These are phyloP conservation scores for Magnusiomyces clavatus DNA, from an alignment of 1,139 yeast genomes.

Conservation along the genomic window DNA sequence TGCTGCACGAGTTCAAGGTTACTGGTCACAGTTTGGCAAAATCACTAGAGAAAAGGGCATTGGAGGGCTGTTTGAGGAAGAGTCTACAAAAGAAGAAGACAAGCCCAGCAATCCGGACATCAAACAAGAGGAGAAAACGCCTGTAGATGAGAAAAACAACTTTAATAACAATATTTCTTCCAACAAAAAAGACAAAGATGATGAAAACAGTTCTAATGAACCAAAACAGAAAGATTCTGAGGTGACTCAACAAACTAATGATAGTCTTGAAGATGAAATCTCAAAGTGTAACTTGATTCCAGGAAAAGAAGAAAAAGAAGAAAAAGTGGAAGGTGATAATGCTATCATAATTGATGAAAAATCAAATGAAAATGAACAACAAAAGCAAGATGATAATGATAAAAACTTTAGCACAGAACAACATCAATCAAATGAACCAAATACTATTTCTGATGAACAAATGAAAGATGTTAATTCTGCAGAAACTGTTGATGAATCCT, in stretches of 20 bases:
- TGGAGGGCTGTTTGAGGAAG: slow-evolving; percentile 22
- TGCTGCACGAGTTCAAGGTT: slow-evolving; percentile 28
- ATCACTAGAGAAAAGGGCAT: slow-evolving; percentile 22
- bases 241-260: not conserved
- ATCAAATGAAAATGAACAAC: slow-evolving; percentile 1
- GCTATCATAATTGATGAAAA: slow-evolving; percentile 4
- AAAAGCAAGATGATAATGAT: slow-evolving; percentile 3
- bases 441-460: slow-evolving; percentile 10
- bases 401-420: not conserved
- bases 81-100: not conserved
- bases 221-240: not conserved
- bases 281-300: not conserved
- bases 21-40: slow-evolving; percentile 26
- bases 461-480: slow-evolving; percentile 11
- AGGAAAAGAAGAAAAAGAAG: not conserved
- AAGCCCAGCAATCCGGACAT: no score
- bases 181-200: slow-evolving; percentile 3
- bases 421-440: slow-evolving; percentile 11
- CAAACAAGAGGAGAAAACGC: no score
- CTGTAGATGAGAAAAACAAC: slow-evolving; percentile 1
- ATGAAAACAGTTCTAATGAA: slow-evolving; percentile 2
- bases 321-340: slow-evolving; percentile 5
- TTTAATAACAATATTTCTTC: slow-evolving; percentile 1
- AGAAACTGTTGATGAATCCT: not conserved
- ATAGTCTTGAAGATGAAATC: not conserved